Conservation (phyloP, 176 grass and related monocot species). For the Aechmea fasciata region DNA sequence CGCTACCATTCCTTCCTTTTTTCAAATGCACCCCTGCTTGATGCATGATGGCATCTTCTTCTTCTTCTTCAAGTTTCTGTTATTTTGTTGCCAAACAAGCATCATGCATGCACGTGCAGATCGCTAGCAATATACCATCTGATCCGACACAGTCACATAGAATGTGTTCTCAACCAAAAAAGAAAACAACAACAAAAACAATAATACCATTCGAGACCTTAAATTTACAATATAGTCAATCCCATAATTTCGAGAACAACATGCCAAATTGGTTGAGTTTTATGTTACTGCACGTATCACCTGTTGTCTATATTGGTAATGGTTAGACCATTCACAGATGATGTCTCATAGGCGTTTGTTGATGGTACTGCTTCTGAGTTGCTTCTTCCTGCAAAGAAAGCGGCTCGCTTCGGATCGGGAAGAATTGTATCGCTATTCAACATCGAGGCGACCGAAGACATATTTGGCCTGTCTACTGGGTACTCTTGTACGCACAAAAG, state of each 20-base stretch:
- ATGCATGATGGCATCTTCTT: no score
- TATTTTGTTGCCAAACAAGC: no score
- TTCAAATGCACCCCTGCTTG: no score
- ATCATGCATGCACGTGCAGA: no score
- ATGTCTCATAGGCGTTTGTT: neutral
- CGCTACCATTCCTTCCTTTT: no score
- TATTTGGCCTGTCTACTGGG: constrained; percentile 24
- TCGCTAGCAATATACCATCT: no score
- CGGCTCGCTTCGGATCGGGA: constrained; percentile 15
- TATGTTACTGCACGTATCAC: neutral
- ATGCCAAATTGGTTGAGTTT: neutral
- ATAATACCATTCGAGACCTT: no score
- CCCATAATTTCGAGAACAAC: constrained; percentile 3
- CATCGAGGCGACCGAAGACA: constrained; percentile 30
- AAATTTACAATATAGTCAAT: no score
- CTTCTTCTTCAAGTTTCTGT: no score
- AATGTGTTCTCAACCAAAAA: no score
- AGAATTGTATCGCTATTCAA: constrained; percentile 16
- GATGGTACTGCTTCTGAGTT: neutral
- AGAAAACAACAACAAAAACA: no score
- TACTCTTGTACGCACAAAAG: constrained; percentile 44
- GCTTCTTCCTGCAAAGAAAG: constrained; percentile 13
- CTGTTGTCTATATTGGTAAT: neutral
- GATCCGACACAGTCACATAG: no score
- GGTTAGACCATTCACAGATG: neutral